Evolutionary conservation across 1,139 yeast genomes (phyloP).

Genomic region (Candida sanyaensis): DNA sequence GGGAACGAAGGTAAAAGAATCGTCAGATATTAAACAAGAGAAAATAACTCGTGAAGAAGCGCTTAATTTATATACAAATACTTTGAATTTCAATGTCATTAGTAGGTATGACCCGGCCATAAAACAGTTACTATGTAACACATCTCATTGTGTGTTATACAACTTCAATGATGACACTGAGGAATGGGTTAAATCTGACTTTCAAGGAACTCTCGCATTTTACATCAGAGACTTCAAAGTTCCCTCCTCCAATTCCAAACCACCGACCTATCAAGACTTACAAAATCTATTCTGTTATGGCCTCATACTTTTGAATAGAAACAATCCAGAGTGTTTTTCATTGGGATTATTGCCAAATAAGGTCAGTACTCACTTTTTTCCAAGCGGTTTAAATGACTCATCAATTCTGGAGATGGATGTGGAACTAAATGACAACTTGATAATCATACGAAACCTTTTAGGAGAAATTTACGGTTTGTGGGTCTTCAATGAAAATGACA

Average conservation of each 20-base stretch:
- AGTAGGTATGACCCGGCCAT: constrained; percentile 81
- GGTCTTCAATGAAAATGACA: constrained; percentile 78
- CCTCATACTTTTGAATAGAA: constrained; percentile 72
- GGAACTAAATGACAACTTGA: constrained; percentile 75
- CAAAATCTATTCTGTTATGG: constrained; percentile 73
- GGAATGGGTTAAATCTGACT: constrained; percentile 82
- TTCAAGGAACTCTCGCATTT: constrained; percentile 79
- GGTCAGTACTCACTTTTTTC: constrained; percentile 45
- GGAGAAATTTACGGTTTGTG: constrained; percentile 88
- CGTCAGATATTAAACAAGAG: constrained; percentile 12
- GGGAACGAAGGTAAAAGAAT: constrained; percentile 6
- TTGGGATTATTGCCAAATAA: constrained; percentile 72
- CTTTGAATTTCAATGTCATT: constrained; percentile 78
- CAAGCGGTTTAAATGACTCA: constrained; percentile 40
- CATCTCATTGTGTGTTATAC: constrained; percentile 84
- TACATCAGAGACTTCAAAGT: constrained; percentile 61
- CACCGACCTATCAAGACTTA: constrained; percentile 35
- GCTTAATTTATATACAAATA: constrained; percentile 62
- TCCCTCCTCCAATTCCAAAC: constrained; percentile 24
- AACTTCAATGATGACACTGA: constrained; percentile 61
- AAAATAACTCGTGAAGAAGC: constrained; percentile 35
- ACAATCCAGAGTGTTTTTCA: constrained; percentile 74
- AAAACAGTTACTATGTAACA: constrained; percentile 68
- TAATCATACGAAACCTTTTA: constrained; percentile 72
- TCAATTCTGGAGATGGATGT: constrained; percentile 61